These are phyloP conservation scores for Neocucurbitaria cava DNA, from an alignment of 2,329 filamentous ascomycete genomes.

Conservation along the genomic window DNA sequence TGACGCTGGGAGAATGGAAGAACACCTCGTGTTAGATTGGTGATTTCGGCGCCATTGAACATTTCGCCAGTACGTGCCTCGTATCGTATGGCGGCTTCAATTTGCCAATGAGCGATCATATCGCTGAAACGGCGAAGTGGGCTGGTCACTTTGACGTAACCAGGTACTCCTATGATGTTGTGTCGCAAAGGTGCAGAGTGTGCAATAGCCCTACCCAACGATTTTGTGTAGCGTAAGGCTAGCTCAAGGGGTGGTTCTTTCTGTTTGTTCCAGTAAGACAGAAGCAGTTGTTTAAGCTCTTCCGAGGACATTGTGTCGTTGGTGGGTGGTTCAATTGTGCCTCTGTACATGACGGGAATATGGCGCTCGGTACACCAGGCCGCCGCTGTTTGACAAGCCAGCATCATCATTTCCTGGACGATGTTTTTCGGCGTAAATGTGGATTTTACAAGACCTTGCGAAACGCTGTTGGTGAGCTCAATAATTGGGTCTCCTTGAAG, in stretches of 20 bases:
- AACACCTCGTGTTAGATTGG: constrained; percentile 47
- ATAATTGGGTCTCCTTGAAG: constrained; percentile 56
- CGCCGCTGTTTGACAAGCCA: constrained; percentile 61
- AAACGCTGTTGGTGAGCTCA: constrained; percentile 26
- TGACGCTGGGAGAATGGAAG: constrained; percentile 60
- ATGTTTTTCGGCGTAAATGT: constrained; percentile 37
- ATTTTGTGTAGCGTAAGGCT: constrained; percentile 51
- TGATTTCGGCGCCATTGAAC: constrained; percentile 40
- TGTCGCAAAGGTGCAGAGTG: constrained; percentile 59
- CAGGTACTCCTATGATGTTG: constrained; percentile 57
- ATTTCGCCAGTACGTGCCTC: constrained; percentile 57
- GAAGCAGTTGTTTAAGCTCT: constrained; percentile 43
- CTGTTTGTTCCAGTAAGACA: constrained; percentile 46
- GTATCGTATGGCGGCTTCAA: constrained; percentile 66
- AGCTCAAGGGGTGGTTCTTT: constrained; percentile 46
- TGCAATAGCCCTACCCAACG: constrained; percentile 52
- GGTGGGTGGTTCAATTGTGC: constrained; percentile 39
- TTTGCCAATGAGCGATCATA: constrained; percentile 69
- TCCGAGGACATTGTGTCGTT: constrained; percentile 14
- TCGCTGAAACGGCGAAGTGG: constrained; percentile 68
- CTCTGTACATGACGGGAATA: constrained; percentile 60
- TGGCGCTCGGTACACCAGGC: constrained; percentile 60
- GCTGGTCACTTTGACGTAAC: constrained; percentile 66
- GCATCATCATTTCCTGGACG: constrained; percentile 59
- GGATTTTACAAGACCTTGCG: constrained; percentile 11